A percentile compares a stretch with the other conserved stretches of the same genome.
phyloP scores from a whole-genome alignment of 768 basidiomycete species.

The Omphalotus guepiniiformis region DNA sequence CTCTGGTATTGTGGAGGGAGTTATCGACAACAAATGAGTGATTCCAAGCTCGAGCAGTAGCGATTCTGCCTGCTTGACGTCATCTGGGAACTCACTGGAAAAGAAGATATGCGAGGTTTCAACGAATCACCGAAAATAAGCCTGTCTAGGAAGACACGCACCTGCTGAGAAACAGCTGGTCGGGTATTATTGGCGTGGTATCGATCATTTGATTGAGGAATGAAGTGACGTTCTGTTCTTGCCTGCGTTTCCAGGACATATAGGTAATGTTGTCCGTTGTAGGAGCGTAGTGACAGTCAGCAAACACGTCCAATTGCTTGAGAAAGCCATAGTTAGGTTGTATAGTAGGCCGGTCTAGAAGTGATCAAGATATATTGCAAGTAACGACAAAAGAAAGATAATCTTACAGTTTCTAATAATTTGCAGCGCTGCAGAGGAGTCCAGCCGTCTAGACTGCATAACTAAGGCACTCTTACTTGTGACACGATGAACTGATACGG shows the following conservation, averaged over 20 bases:
- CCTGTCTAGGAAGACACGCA: conserved; percentile 17
- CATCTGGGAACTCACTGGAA: conserved; percentile 52
- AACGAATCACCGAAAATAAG: background rate
- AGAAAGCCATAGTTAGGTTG: conserved; percentile 53
- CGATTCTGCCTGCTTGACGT: conserved; percentile 43
- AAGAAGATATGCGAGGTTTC: background rate
- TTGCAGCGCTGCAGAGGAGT: conserved; percentile 39
- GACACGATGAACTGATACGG: conserved; percentile 1
- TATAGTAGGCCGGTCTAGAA: conserved; percentile 34
- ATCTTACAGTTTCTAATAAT: conserved; percentile 46
- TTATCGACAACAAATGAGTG: conserved; percentile 51
- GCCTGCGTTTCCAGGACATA: conserved; percentile 53
- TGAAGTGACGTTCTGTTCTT: conserved; percentile 46
- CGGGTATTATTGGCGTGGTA: conserved; percentile 45
- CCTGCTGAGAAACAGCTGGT: conserved; percentile 52
- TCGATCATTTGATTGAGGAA: conserved; percentile 51
- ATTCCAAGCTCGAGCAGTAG: conserved; percentile 47
- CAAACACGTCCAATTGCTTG: conserved; percentile 54
- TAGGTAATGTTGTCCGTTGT: conserved; percentile 40
- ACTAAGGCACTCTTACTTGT: conserved; percentile 27
- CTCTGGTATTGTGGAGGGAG: conserved; percentile 43
- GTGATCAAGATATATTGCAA: conserved; percentile 9
- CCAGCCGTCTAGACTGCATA: conserved; percentile 43
- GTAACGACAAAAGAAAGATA: background rate
- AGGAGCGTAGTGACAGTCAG: conserved; percentile 44